These are phyloP conservation scores for Zoysia japonica DNA, from an alignment of 176 grass and related monocot genomes.

Conservation along the genomic window DNA sequence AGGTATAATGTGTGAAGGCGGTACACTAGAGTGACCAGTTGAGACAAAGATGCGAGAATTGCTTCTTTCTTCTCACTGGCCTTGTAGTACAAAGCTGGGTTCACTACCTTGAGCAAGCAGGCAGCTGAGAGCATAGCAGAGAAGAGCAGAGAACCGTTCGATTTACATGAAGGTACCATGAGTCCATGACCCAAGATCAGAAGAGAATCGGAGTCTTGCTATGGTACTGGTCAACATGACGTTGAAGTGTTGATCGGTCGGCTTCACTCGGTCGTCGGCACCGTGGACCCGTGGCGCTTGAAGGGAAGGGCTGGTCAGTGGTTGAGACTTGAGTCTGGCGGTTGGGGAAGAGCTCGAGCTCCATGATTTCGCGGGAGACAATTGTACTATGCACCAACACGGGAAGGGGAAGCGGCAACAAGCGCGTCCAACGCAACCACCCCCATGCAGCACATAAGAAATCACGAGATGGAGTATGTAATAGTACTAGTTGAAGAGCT, in stretches of 20 bases:
- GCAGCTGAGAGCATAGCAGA: no score
- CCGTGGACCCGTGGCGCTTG: not conserved
- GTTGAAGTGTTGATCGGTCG: not conserved
- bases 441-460: no score
- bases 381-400: not conserved
- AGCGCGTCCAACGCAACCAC: slow-evolving; percentile 23
- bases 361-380: slow-evolving; percentile 30
- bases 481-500: no score
- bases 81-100: slow-evolving; percentile 29
- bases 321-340: not conserved
- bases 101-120: slow-evolving; percentile 11
- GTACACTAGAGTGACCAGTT: not conserved
- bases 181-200: slow-evolving; percentile 14
- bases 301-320: slow-evolving; percentile 5
- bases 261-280: not conserved
- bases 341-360: not conserved
- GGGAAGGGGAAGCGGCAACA: not conserved
- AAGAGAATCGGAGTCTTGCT: not conserved
- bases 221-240: slow-evolving; percentile 21
- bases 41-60: slow-evolving; percentile 18
- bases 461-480: no score
- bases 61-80: not conserved
- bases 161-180: no score
- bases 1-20: not conserved
- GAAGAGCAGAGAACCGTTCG: no score